Evolutionary conservation across 768 basidiomycete genomes (phyloP).

Genomic region (Lactifluus subvellereus): DNA sequence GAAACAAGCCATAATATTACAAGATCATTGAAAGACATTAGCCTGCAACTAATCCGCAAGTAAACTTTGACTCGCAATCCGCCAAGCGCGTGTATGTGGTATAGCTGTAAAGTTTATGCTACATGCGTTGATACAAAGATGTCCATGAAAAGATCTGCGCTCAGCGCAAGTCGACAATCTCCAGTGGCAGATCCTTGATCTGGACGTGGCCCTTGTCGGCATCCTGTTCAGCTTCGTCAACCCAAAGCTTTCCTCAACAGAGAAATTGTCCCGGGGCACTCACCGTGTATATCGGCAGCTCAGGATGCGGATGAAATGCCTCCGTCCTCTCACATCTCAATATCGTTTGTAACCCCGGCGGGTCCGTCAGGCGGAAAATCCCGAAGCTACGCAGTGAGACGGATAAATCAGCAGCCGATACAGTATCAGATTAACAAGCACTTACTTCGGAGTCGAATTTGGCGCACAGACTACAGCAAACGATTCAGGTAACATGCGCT

Average conservation of each 20-base stretch:
- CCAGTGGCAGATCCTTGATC: slow-evolving; percentile 64
- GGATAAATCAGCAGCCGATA: slow-evolving; percentile 2
- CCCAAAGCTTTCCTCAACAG: not conserved
- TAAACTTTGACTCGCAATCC: slow-evolving; percentile 2
- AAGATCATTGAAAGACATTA: slow-evolving; percentile 6
- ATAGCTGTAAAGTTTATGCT: slow-evolving; percentile 6
- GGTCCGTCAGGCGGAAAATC: slow-evolving; percentile 86
- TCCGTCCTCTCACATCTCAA: slow-evolving; percentile 61
- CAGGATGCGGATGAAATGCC: slow-evolving; percentile 83
- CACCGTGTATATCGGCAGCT: slow-evolving; percentile 82
- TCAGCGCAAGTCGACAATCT: slow-evolving; percentile 77
- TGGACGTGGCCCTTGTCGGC: slow-evolving; percentile 82
- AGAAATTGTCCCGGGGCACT: slow-evolving; percentile 28
- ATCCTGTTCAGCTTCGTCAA: slow-evolving; percentile 42
- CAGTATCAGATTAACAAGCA: not conserved
- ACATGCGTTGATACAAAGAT: not conserved
- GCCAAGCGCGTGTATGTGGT: not conserved
- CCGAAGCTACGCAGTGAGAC: slow-evolving; percentile 51
- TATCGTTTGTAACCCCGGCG: slow-evolving; percentile 72
- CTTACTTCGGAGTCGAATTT: slow-evolving; percentile 66
- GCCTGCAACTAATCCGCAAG: slow-evolving; percentile 1
- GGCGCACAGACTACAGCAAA: slow-evolving; percentile 93
- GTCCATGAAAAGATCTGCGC: not conserved
- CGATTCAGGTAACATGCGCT: slow-evolving; percentile 84
- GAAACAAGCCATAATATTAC: slow-evolving; percentile 5